phyloP scores from a whole-genome alignment of 495 filamentous ascomycete genomes.

The Penicillium odoratum region DNA sequence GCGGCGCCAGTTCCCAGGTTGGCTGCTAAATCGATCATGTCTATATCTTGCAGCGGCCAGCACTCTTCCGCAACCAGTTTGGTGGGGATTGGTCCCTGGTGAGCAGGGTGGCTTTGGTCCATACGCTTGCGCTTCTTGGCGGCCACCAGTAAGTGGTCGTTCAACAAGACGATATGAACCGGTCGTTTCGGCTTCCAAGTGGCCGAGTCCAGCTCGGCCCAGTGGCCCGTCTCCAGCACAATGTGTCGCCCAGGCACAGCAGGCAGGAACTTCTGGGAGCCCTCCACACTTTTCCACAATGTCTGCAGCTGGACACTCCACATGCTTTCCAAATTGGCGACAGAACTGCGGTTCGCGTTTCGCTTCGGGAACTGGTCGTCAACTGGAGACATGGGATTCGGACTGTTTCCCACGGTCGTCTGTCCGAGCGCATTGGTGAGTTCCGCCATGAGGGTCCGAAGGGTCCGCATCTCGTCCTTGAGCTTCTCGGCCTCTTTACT shows the following conservation, averaged over 20 bases:
- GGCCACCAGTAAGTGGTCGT: conserved; percentile 91
- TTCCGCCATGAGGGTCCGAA: conserved; percentile 86
- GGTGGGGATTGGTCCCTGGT: conserved; percentile 60
- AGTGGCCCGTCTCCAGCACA: conserved; percentile 81
- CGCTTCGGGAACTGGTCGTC: conserved; percentile 52
- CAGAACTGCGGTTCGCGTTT: conserved; percentile 54
- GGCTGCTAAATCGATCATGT: conserved; percentile 80
- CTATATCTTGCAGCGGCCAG: conserved; percentile 91
- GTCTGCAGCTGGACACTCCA: conserved; percentile 82
- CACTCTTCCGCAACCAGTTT: conserved; percentile 91
- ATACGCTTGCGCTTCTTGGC: conserved; percentile 85
- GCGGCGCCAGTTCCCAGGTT: conserved; percentile 58
- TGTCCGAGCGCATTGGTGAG: conserved; percentile 76
- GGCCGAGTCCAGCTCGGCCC: conserved; percentile 95
- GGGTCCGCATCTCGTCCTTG: conserved; percentile 90
- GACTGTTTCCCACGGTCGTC: conserved; percentile 52
- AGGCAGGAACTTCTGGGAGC: conserved; percentile 93
- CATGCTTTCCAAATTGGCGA: conserved; percentile 92
- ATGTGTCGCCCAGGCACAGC: conserved; percentile 90
- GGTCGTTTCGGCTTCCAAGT: conserved; percentile 88
- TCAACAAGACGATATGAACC: conserved; percentile 87
- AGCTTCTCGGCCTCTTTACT: conserved; percentile 98
- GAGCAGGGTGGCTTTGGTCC: conserved; percentile 59
- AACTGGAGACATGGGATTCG: conserved; percentile 45
- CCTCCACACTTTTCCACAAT: conserved; percentile 93